phyloP scores from a whole-genome alignment of 139 green algal genomes.

The Mychonastes homosphaera region DNA sequence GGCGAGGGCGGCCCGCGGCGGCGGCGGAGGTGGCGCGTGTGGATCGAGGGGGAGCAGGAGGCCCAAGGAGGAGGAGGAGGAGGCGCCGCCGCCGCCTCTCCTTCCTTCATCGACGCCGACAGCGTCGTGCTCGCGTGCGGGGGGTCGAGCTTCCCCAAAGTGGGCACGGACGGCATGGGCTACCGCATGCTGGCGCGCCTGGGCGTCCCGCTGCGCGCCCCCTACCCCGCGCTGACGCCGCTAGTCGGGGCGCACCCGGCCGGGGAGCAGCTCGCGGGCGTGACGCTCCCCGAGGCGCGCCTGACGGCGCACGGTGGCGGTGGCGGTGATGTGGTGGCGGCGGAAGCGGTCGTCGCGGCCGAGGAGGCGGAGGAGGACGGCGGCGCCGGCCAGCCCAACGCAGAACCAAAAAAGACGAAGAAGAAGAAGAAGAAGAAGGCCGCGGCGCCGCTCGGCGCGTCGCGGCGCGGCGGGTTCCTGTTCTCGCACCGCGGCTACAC shows the following conservation, averaged over 20 bases:
- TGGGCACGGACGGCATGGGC: conserved; percentile 77
- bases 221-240: conserved; percentile 79
- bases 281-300: not conserved
- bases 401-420: too few species aligned
- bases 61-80: not conserved
- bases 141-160: conserved; percentile 65
- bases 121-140: conserved; percentile 54
- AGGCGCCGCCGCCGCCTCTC: conserved; percentile 10
- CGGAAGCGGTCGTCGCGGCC: not conserved
- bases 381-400: too few species aligned
- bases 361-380: not conserved
- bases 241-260: conserved; percentile 60
- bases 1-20: not conserved
- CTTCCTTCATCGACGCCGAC: conserved; percentile 7
- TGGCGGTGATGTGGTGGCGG: not conserved
- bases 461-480: conserved; percentile 59
- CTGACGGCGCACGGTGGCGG: not conserved
- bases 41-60: conserved; percentile 27
- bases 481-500: conserved; percentile 71
- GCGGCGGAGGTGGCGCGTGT: conserved; percentile 22
- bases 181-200: conserved; percentile 30
- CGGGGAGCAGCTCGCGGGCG: conserved; percentile 41
- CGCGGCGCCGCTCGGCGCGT: conserved; percentile 1
- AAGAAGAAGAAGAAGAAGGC: too few species aligned
- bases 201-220: conserved; percentile 45